Percentiles rank a stretch among this genome's conserved stretches.
phyloP scores from a whole-genome alignment of 352 stramenopile genomes.

The Pythium sp. region DNA sequence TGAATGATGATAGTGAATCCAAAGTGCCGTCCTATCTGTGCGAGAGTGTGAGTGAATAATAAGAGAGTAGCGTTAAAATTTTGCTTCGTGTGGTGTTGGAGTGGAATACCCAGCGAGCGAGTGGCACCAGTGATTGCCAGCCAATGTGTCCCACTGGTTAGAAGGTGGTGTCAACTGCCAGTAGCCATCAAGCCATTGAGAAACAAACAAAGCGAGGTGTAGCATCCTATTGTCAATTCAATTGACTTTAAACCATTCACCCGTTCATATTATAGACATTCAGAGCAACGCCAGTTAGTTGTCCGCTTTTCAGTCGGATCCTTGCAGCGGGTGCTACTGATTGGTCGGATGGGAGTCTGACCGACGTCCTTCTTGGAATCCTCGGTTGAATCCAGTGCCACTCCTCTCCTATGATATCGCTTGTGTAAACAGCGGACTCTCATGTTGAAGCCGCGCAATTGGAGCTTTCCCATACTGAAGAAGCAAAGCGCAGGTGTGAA shows the following conservation, averaged over 20 bases:
- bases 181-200: neutral
- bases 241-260: neutral
- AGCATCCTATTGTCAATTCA: neutral
- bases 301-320: neutral
- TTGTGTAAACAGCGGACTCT: neutral
- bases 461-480: neutral
- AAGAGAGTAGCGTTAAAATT: neutral
- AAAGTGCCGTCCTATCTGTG: neutral
- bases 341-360: neutral
- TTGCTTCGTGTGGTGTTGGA: neutral
- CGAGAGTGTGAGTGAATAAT: neutral
- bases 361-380: no score
- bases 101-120: neutral
- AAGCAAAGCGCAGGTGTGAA: neutral
- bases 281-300: neutral
- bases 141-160: neutral
- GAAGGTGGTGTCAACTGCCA: neutral
- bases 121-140: neutral
- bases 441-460: neutral
- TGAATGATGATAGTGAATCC: neutral
- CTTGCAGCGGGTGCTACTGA: neutral
- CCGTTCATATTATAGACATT: neutral
- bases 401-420: neutral
- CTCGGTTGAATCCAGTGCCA: neutral
- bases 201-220: neutral